These are phyloP conservation scores for Anthracocystis panici-leucophaei DNA, from an alignment of 1,284 basidiomycete genomes.

Conservation along the genomic window DNA sequence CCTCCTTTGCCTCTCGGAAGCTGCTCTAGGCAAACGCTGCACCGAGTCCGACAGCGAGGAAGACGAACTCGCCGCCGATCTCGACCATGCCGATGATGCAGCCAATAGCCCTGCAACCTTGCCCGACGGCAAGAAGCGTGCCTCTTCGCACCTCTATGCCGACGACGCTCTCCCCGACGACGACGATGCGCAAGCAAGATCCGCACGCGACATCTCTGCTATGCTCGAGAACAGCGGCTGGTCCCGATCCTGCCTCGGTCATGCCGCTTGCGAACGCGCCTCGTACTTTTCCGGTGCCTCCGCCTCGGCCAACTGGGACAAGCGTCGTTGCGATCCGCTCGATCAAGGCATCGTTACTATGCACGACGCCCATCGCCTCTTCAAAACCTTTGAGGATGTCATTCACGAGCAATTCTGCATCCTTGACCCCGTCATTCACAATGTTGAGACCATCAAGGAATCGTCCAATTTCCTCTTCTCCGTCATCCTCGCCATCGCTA, in stretches of 20 bases:
- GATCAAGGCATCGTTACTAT: slow-evolving; percentile 49
- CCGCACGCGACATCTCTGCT: slow-evolving; percentile 33
- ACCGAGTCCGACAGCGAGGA: slow-evolving; percentile 46
- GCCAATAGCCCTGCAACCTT: slow-evolving; percentile 16
- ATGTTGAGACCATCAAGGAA: slow-evolving; percentile 39
- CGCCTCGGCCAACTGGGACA: slow-evolving; percentile 46
- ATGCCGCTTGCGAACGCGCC: slow-evolving; percentile 49
- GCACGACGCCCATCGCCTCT: slow-evolving; percentile 43
- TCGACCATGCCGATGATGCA: slow-evolving; percentile 8
- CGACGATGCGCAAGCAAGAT: slow-evolving; percentile 36
- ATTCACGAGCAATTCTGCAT: slow-evolving; percentile 50
- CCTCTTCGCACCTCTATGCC: slow-evolving; percentile 8
- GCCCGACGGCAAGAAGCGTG: slow-evolving; percentile 22
- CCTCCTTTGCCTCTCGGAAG: slow-evolving; percentile 50
- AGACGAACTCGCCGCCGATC: slow-evolving; percentile 33
- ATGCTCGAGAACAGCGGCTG: slow-evolving; percentile 45
- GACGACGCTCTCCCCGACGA: slow-evolving; percentile 28
- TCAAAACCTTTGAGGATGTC: slow-evolving; percentile 38
- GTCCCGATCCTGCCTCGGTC: slow-evolving; percentile 38
- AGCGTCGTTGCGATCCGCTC: slow-evolving; percentile 41
- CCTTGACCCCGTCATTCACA: slow-evolving; percentile 45
- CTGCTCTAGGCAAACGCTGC: slow-evolving; percentile 49
- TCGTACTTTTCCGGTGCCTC: slow-evolving; percentile 51
- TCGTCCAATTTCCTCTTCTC: slow-evolving; percentile 54
- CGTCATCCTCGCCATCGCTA: slow-evolving; percentile 47